Evolutionary conservation across 192 early-diverging fungal species (phyloP).

Genomic region (Backusella sp.): DNA sequence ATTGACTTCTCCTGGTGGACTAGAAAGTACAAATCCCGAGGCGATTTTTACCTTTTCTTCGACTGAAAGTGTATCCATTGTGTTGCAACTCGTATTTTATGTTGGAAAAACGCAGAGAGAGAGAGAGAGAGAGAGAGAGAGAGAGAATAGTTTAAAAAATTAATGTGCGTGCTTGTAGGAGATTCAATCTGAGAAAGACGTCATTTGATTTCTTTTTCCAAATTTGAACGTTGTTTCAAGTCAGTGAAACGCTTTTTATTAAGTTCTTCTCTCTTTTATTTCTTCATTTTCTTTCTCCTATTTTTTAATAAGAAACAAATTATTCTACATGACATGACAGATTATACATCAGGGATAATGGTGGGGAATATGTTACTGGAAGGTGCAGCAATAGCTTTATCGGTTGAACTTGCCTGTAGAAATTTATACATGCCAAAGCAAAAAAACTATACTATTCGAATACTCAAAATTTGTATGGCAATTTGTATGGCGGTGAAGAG

Average conservation of each 20-base stretch:
- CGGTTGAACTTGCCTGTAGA: background rate
- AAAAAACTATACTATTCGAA: background rate
- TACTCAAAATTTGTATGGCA: background rate
- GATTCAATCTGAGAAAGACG: background rate
- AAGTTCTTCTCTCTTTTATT: background rate
- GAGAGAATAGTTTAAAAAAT: background rate
- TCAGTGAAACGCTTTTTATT: background rate
- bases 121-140: background rate
- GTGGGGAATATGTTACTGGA: background rate
- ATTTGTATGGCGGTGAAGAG: background rate
- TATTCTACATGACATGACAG: background rate
- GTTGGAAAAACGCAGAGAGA: background rate
- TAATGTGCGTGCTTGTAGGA: background rate
- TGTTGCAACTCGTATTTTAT: background rate
- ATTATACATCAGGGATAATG: background rate
- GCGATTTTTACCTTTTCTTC: slow-evolving; percentile 77
- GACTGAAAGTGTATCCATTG: slow-evolving; percentile 24
- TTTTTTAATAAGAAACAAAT: background rate
- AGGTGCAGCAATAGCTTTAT: background rate
- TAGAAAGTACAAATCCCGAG: slow-evolving; percentile 72
- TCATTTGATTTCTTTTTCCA: background rate
- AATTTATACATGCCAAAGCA: background rate
- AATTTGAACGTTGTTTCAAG: background rate
- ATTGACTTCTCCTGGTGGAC: slow-evolving; percentile 96
- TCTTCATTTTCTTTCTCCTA: background rate